Evolutionary conservation across 164 flowering plant genomes (phyloP), one percentile per base, ranked within the genome.

Genomic region (Paratinospora sagittata): DNA sequence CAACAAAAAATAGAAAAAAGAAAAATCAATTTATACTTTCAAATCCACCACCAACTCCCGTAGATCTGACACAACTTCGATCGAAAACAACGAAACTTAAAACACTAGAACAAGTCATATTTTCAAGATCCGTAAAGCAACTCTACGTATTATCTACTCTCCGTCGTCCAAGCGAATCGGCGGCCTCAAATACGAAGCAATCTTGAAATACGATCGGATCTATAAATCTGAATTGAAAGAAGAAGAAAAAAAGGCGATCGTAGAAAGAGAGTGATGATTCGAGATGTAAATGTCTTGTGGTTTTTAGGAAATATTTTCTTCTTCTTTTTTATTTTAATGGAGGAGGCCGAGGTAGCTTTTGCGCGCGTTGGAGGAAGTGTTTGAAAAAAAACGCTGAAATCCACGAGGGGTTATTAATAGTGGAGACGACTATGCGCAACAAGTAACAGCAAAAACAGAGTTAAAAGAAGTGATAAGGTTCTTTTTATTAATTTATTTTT

Each of bases 361-460:
- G 89, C 85, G 90, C 93, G 88, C 89, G 84, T 71, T 73, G 80
- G 84, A 77, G 72, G 75, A 55, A 65, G 69, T 68, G 83, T 86
- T 89, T 83, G 87, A 85, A 89, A 82, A n/a, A 30, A 81, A 75
- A 86, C 87, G 83, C 89, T 87, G 93, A 87, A 86, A 78, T 81
- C 84, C 89, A 89, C 82, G 88, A 75, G 76, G 68, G 33, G 33
- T 21, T 71, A 74, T 67, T 78, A 73, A 82, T 81, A 77, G 76
- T 57, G 24, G 37, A 27, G 33, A 36, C 55, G 70, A 70, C 63
- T 65, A 70, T 23, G 68, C 16, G 68, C 66, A 67, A 39, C 8
- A 64, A 30, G 34, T 30, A 30, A 30, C 34, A 30, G 34, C n/a
- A 30, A 30, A 30, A 30, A 30, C 34, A 30, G 34, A 30, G 34